A percentile compares a stretch with the other conserved stretches of the same genome.
phyloP scores from a whole-genome alignment of 2,329 filamentous ascomycete species.

The Colletotrichum sp. region DNA sequence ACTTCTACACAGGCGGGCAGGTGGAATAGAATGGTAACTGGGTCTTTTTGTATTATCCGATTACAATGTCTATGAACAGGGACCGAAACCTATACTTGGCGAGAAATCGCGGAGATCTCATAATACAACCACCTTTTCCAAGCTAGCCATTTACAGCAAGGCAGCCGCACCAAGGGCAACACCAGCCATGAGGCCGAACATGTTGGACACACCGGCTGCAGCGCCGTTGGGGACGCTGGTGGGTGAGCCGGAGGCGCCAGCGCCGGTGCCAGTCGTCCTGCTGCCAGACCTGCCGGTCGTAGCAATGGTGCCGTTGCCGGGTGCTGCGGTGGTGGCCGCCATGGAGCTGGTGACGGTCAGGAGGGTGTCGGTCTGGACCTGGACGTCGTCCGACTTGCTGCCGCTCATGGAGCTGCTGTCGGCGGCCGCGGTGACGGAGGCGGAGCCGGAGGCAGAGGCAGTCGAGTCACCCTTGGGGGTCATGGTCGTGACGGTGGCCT shows the following conservation, averaged over 20 bases:
- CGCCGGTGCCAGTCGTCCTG: not conserved
- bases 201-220: not conserved
- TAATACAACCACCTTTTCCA: not conserved
- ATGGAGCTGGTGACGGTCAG: not conserved
- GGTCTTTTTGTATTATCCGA: not conserved
- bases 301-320: not conserved
- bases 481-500: not conserved
- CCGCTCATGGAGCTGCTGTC: not conserved
- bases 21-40: not conserved
- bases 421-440: not conserved
- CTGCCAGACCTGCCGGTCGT: not conserved
- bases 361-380: not conserved
- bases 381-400: not conserved
- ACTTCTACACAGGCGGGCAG: conserved; percentile 22
- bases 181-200: not conserved
- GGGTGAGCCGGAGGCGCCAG: not conserved
- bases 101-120: not conserved
- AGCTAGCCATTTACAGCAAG: not conserved
- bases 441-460: not conserved
- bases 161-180: not conserved
- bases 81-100: not conserved
- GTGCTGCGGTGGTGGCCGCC: not conserved
- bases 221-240: not conserved
- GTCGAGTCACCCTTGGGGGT: not conserved
- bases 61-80: not conserved